Evolutionary conservation across 441 rosid genomes (phyloP), one percentile per base, ranked within the genome.

Genomic region (Erodium texanum): DNA sequence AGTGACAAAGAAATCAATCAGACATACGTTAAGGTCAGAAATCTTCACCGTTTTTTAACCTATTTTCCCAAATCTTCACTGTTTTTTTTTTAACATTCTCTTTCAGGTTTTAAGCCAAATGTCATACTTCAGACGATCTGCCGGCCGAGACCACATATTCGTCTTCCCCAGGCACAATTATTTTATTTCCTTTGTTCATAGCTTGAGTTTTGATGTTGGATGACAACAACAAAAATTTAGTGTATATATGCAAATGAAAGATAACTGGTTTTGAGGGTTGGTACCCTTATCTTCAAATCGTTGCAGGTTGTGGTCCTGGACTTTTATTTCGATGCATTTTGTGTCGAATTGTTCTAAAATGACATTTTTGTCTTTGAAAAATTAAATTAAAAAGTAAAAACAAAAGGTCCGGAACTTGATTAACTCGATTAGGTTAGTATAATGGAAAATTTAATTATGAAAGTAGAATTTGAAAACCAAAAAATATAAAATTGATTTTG

Each of bases 71-170:
- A 1, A 27, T 41, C 48, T 41, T 9, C 14, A 8, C 9, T 7
- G 12, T 12, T 9, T 12, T 41, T 41, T 7, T 9, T 41, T 12
- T 2, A 9, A 7, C 48, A 41, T 1, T 41, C 12, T 41, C 48
- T 62, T 68, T 64, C 76, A 94, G 99, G 87, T 86, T 6, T 81
- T 88, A 69, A 89, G 93, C 52, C 96, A 89, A 80, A 91, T 94
- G 99, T 90, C 97, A 0, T 85, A 89, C 68, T 94, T 94, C 66
- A 82, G 96, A 78, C 77, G 82, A 65, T 91, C 97, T 0, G 96
- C 90, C 27, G 97, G 99, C 62, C 97, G 97, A 16, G 87, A 94
- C 73, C 99, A 94, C 78, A 68, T 94, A 64, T 89, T 94, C 64
- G 89, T 94, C 69, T 94, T 94, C 73, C 99, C 97, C 1, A 94